Evolutionary conservation across 495 filamentous ascomycete genomes (phyloP).

Genomic region (Penicillium parvum): DNA sequence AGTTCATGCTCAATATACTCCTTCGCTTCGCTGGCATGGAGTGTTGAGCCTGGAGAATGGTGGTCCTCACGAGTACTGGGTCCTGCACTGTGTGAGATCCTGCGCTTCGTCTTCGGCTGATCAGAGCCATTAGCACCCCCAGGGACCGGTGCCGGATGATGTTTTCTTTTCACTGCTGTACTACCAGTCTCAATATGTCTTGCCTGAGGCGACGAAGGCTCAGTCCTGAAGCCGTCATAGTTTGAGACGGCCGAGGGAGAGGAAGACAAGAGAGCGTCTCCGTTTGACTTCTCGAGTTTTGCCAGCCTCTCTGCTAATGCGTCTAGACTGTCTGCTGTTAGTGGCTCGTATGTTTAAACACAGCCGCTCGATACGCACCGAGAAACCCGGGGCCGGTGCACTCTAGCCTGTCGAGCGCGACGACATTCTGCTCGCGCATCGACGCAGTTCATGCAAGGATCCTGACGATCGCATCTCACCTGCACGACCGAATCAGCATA

Average conservation of each 20-base stretch:
- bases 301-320: constrained; percentile 20
- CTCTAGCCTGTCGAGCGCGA: constrained; percentile 22
- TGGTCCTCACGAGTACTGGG: constrained; percentile 8
- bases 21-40: constrained; percentile 24
- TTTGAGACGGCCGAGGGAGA: constrained; percentile 6
- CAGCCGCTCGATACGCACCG: constrained; percentile 5
- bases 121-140: neutral
- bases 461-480: constrained; percentile 30
- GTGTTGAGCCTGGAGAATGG: constrained; percentile 21
- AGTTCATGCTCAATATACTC: constrained; percentile 28
- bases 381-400: constrained; percentile 25
- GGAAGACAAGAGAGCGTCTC: constrained; percentile 2
- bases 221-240: constrained; percentile 1
- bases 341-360: neutral
- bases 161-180: constrained; percentile 8
- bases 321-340: constrained; percentile 14
- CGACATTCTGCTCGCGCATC: constrained; percentile 21
- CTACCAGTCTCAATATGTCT: neutral
- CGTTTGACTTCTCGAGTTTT: constrained; percentile 17
- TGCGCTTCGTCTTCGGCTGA: constrained; percentile 6
- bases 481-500: too few species aligned
- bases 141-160: neutral
- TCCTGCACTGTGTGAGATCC: constrained; percentile 9
- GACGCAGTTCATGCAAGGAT: constrained; percentile 26
- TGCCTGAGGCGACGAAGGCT: constrained; percentile 8